These are phyloP conservation scores for Cronartium quercuum DNA, from an alignment of 1,284 basidiomycete species.

Conservation along the genomic window DNA sequence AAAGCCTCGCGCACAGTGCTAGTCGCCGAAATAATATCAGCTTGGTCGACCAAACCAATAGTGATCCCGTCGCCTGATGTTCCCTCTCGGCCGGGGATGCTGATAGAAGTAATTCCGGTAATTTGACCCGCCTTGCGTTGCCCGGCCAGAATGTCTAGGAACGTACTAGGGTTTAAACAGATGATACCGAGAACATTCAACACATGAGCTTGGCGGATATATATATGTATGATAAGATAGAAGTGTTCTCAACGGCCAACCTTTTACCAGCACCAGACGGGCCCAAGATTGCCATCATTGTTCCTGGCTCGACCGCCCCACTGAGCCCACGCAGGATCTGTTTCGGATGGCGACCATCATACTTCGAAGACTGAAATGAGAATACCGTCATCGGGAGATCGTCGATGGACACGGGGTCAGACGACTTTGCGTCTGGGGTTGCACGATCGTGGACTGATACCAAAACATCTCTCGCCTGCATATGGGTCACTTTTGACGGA, in stretches of 20 bases:
- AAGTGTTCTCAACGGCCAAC: constrained; percentile 53
- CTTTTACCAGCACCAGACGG: constrained; percentile 58
- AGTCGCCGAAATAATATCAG: constrained; percentile 69
- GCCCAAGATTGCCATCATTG: constrained; percentile 78
- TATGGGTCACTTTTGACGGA: too few relatives aligned
- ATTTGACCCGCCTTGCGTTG: constrained; percentile 64
- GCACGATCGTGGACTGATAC: too few relatives aligned
- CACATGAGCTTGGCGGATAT: too few relatives aligned
- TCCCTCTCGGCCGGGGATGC: constrained; percentile 51
- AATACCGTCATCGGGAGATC: constrained; percentile 39
- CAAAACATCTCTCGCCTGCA: not conserved
- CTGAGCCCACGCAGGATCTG: constrained; percentile 62
- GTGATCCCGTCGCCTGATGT: constrained; percentile 1
- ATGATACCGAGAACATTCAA: too few relatives aligned
- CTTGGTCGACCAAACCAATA: constrained; percentile 49
- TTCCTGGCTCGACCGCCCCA: constrained; percentile 65
- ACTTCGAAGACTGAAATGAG: constrained; percentile 9
- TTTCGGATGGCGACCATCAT: constrained; percentile 19
- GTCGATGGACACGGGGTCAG: constrained; percentile 44
- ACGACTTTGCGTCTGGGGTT: constrained; percentile 9
- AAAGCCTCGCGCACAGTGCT: constrained; percentile 77
- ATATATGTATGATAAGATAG: too few relatives aligned
- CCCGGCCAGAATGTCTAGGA: constrained; percentile 74
- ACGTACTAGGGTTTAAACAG: constrained; percentile 51
- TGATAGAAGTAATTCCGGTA: constrained; percentile 58